These are phyloP conservation scores for Aspergillus luchuensis DNA, from an alignment of 2,329 filamentous ascomycete genomes.

Conservation along the genomic window DNA sequence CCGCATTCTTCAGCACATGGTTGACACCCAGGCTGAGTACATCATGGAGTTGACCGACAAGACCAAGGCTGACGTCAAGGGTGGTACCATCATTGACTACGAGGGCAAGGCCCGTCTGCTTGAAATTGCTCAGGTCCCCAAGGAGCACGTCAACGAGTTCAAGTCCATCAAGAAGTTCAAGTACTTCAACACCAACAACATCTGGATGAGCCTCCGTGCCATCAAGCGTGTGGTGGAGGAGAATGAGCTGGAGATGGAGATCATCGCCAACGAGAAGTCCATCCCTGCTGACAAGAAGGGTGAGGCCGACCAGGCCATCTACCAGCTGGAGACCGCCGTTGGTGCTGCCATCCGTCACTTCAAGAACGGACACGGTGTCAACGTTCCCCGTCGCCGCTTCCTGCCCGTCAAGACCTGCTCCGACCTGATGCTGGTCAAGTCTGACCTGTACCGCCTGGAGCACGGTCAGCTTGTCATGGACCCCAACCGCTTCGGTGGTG, in stretches of 20 bases:
- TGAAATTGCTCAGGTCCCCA: conserved; percentile 98
- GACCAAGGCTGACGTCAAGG: conserved; percentile 99
- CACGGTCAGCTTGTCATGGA: conserved; percentile 98
- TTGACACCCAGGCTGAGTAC: conserved; percentile 94
- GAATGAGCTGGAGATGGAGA: conserved; percentile 98
- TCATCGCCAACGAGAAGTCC: conserved; percentile 98
- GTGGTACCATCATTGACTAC: conserved; percentile 99
- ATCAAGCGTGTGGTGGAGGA: conserved; percentile 99
- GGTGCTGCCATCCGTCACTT: conserved; percentile 99
- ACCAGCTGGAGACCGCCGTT: conserved; percentile 98
- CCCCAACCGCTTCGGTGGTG: conserved; percentile 92
- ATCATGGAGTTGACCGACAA: conserved; percentile 99
- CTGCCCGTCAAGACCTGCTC: conserved; percentile 99
- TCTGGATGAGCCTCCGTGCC: conserved; percentile 97
- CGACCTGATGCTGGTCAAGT: conserved; percentile 99
- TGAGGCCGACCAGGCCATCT: conserved; percentile 94
- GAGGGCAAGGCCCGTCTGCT: conserved; percentile 95
- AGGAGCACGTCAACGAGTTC: conserved; percentile 99
- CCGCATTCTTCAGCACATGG: conserved; percentile 98
- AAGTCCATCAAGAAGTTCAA: conserved; percentile 99
- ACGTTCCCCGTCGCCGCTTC: conserved; percentile 96
- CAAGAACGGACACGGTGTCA: conserved; percentile 97
- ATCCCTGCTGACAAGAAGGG: conserved; percentile 99
- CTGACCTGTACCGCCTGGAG: conserved; percentile 96
- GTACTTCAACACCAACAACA: conserved; percentile 99